phyloP scores from a whole-genome alignment of 169 alveolate species.

The Ichthyophthirius multifiliis region DNA sequence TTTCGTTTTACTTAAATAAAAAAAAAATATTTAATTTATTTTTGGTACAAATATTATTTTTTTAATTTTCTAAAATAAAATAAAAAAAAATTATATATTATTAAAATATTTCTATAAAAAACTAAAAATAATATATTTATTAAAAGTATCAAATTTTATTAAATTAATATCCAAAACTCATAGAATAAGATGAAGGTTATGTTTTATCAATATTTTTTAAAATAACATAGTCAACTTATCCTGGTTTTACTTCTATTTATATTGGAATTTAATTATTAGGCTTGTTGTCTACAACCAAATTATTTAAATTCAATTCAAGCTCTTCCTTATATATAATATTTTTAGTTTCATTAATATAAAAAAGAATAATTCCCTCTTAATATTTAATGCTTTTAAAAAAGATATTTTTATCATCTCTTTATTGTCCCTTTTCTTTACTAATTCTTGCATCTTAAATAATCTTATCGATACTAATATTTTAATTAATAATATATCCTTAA shows the following conservation, averaged over 20 bases:
- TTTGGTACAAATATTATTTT: too few species aligned
- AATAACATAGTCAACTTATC: not conserved
- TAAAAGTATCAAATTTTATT: not conserved
- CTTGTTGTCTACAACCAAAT: not conserved
- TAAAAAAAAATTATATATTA: too few species aligned
- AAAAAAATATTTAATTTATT: too few species aligned
- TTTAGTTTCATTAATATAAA: not conserved
- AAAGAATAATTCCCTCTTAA: not conserved
- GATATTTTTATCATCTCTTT: not conserved
- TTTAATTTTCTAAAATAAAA: too few species aligned
- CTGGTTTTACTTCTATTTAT: not conserved
- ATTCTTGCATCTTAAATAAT: not conserved
- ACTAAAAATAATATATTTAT: too few species aligned
- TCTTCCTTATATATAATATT: not conserved
- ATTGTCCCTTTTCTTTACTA: not conserved
- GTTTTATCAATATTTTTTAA: not conserved
- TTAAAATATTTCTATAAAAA: too few species aligned
- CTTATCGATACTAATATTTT: not conserved
- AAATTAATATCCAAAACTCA: not conserved
- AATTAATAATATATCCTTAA: not conserved
- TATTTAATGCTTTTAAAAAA: not conserved
- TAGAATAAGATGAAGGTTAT: not conserved
- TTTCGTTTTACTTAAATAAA: too few species aligned
- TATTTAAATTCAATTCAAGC: not conserved
- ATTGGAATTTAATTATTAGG: not conserved